Conservation (phyloP, 805 yeast genomes). For the Saturnispora diversa region DNA sequence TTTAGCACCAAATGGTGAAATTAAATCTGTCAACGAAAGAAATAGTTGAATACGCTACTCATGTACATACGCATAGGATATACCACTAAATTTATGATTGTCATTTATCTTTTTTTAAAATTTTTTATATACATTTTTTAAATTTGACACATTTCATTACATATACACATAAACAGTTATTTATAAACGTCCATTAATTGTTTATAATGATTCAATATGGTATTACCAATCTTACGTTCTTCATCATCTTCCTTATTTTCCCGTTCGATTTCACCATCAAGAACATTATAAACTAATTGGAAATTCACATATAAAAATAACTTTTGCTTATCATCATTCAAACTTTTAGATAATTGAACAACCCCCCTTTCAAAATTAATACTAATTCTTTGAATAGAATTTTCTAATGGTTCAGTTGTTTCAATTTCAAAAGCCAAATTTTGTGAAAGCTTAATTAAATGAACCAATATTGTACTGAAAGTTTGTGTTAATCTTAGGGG, state of each 20-base stretch:
- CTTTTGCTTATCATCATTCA: constrained; percentile 45
- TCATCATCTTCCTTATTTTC: constrained; percentile 2
- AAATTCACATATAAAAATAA: constrained; percentile 68
- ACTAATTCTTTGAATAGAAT: constrained; percentile 59
- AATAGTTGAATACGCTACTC: too few species aligned
- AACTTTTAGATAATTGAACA: constrained; percentile 54
- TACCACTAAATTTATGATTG: too few species aligned
- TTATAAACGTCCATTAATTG: constrained; percentile 6
- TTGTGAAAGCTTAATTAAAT: constrained; percentile 50
- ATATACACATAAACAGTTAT: not conserved
- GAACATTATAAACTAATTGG: constrained; percentile 50
- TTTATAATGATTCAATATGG: constrained; percentile 3
- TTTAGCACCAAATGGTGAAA: constrained; percentile 12
- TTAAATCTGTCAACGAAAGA: constrained; percentile 6
- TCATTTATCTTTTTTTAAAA: too few species aligned
- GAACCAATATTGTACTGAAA: constrained; percentile 64
- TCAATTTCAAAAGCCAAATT: constrained; percentile 28
- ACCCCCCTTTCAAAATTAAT: constrained; percentile 73
- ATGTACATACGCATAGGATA: too few species aligned
- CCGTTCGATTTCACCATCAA: constrained; percentile 22
- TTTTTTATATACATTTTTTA: too few species aligned
- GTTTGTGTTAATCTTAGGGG: constrained; percentile 71
- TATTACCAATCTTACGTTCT: constrained; percentile 1
- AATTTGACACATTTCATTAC: too few species aligned
- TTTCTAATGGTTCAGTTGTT: constrained; percentile 62